These are phyloP conservation scores for Podaxis pistillaris DNA, from an alignment of 768 basidiomycete species.

Conservation along the genomic window DNA sequence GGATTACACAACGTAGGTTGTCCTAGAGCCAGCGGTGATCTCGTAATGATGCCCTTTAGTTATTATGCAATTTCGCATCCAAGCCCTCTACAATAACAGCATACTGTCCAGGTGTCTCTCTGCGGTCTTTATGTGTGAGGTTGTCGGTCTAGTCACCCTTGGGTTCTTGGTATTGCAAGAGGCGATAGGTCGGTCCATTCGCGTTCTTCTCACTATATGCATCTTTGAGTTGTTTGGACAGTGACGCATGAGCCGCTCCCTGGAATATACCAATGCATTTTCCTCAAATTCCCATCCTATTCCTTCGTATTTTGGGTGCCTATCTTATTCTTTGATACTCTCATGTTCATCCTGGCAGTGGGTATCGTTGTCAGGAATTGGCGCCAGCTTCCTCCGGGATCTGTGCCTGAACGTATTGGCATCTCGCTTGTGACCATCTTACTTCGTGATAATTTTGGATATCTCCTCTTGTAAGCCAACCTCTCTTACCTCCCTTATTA, in stretches of 20 bases:
- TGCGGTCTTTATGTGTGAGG: slow-evolving; percentile 20
- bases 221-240: slow-evolving; percentile 3
- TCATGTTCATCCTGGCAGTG: slow-evolving; percentile 26
- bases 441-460: slow-evolving; percentile 27
- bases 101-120: slow-evolving; percentile 18
- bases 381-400: neutral
- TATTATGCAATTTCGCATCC: slow-evolving; percentile 27
- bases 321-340: slow-evolving; percentile 27
- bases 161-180: slow-evolving; percentile 18
- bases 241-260: slow-evolving; percentile 9
- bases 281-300: slow-evolving; percentile 18
- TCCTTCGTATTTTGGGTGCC: slow-evolving; percentile 28
- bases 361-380: slow-evolving; percentile 16
- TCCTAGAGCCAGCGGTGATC: neutral
- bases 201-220: neutral
- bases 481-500: neutral
- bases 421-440: slow-evolving; percentile 22
- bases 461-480: slow-evolving; percentile 24
- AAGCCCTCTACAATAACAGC: slow-evolving; percentile 22
- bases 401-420: slow-evolving; percentile 2
- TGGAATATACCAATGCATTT: slow-evolving; percentile 15
- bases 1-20: slow-evolving; percentile 24
- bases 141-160: slow-evolving; percentile 18
- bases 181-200: slow-evolving; percentile 18
- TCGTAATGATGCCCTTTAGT: slow-evolving; percentile 15